A percentile compares a stretch with the other conserved stretches of the same genome.
Conservation (phyloP, 805 yeast genomes). For the Cyberlindnera japonica region DNA sequence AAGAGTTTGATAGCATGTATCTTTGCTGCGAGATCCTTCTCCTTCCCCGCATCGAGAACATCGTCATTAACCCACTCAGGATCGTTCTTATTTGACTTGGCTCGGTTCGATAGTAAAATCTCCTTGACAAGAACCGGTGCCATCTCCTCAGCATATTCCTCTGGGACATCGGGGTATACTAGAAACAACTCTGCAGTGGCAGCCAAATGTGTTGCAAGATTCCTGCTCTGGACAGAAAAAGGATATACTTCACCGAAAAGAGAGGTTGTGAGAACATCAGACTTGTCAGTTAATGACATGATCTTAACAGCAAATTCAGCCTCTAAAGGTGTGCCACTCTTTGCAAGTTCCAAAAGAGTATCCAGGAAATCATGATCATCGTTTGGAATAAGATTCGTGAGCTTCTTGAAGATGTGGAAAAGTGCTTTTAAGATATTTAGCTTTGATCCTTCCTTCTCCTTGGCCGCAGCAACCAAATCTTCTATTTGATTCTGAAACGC, state of each 20-base stretch:
- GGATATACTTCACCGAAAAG: slow-evolving; percentile 49
- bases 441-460: slow-evolving; percentile 19
- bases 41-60: slow-evolving; percentile 31
- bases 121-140: slow-evolving; percentile 59
- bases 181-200: slow-evolving; percentile 56
- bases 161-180: slow-evolving; percentile 45
- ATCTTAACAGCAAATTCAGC: slow-evolving; percentile 64
- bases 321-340: slow-evolving; percentile 52
- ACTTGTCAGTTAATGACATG: slow-evolving; percentile 43
- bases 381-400: slow-evolving; percentile 45
- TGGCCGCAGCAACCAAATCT: slow-evolving; percentile 42
- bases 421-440: slow-evolving; percentile 50
- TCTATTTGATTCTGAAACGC: slow-evolving; percentile 58
- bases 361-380: slow-evolving; percentile 39
- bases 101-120: slow-evolving; percentile 51
- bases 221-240: slow-evolving; percentile 33
- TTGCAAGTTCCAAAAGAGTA: slow-evolving; percentile 43
- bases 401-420: slow-evolving; percentile 51
- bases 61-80: slow-evolving; percentile 48
- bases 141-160: slow-evolving; percentile 52
- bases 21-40: slow-evolving; percentile 44
- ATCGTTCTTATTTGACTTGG: slow-evolving; percentile 31
- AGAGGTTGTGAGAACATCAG: slow-evolving; percentile 37
- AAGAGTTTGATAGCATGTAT: slow-evolving; percentile 51
- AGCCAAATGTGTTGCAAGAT: slow-evolving; percentile 54